Percentiles rank a stretch among this genome's conserved stretches.
These are phyloP conservation scores for Butyriboletus loyo DNA, from an alignment of 768 basidiomycete species.

Conservation along the genomic window DNA sequence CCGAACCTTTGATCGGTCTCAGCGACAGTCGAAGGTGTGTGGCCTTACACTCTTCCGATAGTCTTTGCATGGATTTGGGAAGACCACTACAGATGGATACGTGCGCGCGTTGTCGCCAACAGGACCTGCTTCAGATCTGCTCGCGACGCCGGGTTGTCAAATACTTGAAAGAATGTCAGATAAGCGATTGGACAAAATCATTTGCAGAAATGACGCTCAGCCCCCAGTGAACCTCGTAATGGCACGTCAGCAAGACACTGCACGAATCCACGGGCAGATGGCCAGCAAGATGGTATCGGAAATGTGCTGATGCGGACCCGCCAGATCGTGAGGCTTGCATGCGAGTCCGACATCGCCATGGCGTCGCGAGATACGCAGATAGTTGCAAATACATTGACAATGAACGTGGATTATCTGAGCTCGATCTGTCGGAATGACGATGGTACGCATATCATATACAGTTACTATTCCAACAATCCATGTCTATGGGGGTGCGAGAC, in stretches of 20 bases:
- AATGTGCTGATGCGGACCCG: neutral
- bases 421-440: conserved; percentile 1
- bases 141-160: neutral
- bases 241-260: neutral
- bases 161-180: conserved; percentile 1
- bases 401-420: neutral
- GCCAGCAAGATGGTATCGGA: neutral
- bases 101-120: neutral
- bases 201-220: neutral
- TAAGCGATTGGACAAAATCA: neutral
- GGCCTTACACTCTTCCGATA: neutral
- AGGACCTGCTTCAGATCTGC: neutral
- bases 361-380: neutral
- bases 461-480: neutral
- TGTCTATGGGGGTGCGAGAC: neutral
- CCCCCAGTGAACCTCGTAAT: neutral
- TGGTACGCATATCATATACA: neutral
- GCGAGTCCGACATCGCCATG: too few relatives aligned
- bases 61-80: neutral
- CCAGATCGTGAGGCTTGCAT: neutral
- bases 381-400: neutral
- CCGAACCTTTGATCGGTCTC: neutral
- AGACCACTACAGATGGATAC: neutral
- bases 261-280: neutral
- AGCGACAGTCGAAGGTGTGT: neutral